These are phyloP conservation scores for Diacronema lutheri DNA, from an alignment of 78 protist species.

Conservation along the genomic window DNA sequence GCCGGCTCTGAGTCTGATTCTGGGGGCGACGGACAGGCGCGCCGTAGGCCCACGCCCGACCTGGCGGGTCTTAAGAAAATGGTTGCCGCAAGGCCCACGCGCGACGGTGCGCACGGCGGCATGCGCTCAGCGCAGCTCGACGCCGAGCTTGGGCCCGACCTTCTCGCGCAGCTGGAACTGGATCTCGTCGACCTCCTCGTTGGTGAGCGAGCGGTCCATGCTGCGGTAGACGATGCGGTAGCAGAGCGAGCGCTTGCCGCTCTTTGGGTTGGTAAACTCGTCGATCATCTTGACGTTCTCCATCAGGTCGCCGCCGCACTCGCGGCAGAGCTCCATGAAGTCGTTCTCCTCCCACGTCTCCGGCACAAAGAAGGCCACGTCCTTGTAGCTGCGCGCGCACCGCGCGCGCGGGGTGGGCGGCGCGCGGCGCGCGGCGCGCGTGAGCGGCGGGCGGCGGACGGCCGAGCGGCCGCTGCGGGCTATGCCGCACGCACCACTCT, in stretches of 20 bases:
- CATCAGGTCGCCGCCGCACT: slow-evolving; percentile 73
- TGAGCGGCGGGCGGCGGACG: too few species aligned
- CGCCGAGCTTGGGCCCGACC: not conserved
- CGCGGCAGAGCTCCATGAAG: slow-evolving; percentile 73
- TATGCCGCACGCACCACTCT: too few species aligned
- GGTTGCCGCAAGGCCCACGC: too few species aligned
- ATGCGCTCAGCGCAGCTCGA: slow-evolving; percentile 14
- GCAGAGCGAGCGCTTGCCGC: slow-evolving; percentile 52
- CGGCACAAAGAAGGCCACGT: slow-evolving; percentile 77
- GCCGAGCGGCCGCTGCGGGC: too few species aligned
- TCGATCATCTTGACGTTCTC: slow-evolving; percentile 73
- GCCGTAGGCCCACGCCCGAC: too few species aligned
- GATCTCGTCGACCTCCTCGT: slow-evolving; percentile 34
- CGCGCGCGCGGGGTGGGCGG: too few species aligned
- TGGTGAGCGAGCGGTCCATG: slow-evolving; percentile 63
- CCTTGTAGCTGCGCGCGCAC: too few species aligned
- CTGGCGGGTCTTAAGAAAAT: too few species aligned
- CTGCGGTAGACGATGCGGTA: slow-evolving; percentile 81
- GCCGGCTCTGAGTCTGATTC: too few species aligned
- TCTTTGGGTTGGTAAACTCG: slow-evolving; percentile 71
- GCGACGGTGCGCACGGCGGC: too few species aligned
- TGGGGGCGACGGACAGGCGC: too few species aligned
- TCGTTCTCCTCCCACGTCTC: slow-evolving; percentile 65
- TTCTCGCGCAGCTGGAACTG: slow-evolving; percentile 25
- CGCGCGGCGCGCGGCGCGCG: too few species aligned